Base-by-base conservation (phyloP, 1,284 basidiomycete species). In the Malassezia nana region DNA sequence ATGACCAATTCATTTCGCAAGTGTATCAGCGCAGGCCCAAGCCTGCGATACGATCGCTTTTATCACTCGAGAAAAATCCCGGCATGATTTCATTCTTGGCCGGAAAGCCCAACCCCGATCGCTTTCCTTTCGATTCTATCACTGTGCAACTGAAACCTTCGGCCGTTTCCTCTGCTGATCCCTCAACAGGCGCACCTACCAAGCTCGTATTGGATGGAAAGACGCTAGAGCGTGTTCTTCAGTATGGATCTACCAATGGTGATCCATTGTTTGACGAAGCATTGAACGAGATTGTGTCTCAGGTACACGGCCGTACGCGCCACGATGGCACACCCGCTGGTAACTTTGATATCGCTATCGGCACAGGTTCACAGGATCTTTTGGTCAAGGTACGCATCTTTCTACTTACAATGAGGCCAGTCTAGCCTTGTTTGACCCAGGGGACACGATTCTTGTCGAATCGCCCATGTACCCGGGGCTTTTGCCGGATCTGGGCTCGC, bases 81-180 rank as follows among this genome's bases (percentile, higher is more conserved):
- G 87, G 86, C 3, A 76, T 92, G 59, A 84, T 95, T 52, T 90
- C 88, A 15, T 79, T 94, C 55, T 69, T 78, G 20, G 79, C 79
- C 9, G 80, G 80, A 30, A 78, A 78, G 76, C 92, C 92, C 24
- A 92, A 92, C 71, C 81, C 84, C n/a, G 77, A 79, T 4, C 87
- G 87, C 15, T 96, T 95, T 77, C 91, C 91, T 1, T 85, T 96
- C 74, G 82, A 83, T 6, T 82, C 82, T 1, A 76, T 94, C 60
- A 81, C 79, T 26, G 67, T 80, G 54, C 76, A 75, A 56, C 68
- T 80, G 59, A 78, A 78, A 66, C 72, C 78, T 15, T 45, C 55
- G 15, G 52, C 59, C 10, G 47, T 50, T 26, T 47, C 56, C 10
- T 62, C 59, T 9, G 31, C 32, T 20, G 40, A 52, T 20, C 33